A percentile compares a stretch with the other conserved stretches of the same genome.
Evolutionary conservation across 2,329 filamentous ascomycete species (phyloP).

Genomic region (Phialocephala sp.): DNA sequence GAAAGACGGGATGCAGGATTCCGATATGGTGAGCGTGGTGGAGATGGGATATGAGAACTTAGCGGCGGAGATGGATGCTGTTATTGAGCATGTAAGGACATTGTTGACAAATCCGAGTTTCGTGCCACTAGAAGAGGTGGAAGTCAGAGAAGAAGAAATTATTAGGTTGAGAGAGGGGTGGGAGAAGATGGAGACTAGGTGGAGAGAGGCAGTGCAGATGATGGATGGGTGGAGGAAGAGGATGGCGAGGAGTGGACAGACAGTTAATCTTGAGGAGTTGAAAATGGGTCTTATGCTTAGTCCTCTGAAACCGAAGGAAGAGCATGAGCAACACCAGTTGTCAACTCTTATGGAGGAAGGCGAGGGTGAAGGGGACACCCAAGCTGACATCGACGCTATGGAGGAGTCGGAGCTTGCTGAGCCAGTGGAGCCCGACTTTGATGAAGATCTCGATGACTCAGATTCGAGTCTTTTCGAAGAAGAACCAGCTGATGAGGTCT

Average conservation of each 20-base stretch:
- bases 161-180: conserved; percentile 80
- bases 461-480: conserved; percentile 55
- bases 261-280: conserved; percentile 71
- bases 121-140: conserved; percentile 92
- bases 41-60: conserved; percentile 64
- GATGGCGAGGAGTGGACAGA: conserved; percentile 73
- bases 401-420: conserved; percentile 35
- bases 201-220: conserved; percentile 87
- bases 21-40: conserved; percentile 36
- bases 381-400: conserved; percentile 45
- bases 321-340: conserved; percentile 38
- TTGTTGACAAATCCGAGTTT: conserved; percentile 96
- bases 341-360: conserved; percentile 39
- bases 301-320: conserved; percentile 60
- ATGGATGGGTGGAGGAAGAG: conserved; percentile 92
- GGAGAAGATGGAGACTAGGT: conserved; percentile 91
- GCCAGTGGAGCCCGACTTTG: conserved; percentile 36
- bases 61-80: conserved; percentile 73
- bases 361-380: conserved; percentile 42
- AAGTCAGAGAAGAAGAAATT: conserved; percentile 92
- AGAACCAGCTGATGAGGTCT: conserved; percentile 45
- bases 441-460: conserved; percentile 35
- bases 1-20: conserved; percentile 42
- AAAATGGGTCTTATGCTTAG: conserved; percentile 71
- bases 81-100: conserved; percentile 80